Conservation (phyloP, 768 basidiomycete species). For the Leucosporidium yakuticum region DNA sequence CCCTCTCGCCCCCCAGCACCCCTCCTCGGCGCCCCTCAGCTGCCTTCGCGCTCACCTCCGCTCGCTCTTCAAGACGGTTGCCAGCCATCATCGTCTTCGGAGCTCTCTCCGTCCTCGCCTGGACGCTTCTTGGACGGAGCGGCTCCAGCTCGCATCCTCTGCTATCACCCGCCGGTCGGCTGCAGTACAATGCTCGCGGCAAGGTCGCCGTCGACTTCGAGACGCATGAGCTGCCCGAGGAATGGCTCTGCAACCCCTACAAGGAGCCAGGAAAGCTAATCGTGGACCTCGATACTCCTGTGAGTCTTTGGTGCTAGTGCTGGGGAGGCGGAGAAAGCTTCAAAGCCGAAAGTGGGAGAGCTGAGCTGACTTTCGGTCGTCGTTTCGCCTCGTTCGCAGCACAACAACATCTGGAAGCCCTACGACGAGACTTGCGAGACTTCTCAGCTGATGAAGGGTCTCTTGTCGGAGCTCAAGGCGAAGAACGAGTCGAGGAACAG, state of each 20-base stretch:
- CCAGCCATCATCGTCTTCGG: too few relatives aligned
- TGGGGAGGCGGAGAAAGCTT: not conserved
- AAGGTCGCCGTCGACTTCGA: conserved; percentile 20
- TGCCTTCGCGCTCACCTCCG: too few relatives aligned
- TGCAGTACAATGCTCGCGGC: not conserved
- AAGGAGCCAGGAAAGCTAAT: conserved; percentile 25
- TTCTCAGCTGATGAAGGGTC: conserved; percentile 17
- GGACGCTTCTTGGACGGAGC: too few relatives aligned
- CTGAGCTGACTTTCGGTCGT: not conserved
- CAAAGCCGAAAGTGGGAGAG: not conserved
- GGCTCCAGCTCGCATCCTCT: too few relatives aligned
- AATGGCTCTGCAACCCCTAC: conserved; percentile 33
- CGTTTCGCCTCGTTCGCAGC: not conserved
- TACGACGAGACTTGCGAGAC: conserved; percentile 30
- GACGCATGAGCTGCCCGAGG: conserved; percentile 20
- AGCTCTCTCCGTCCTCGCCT: too few relatives aligned
- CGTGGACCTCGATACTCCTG: conserved; percentile 13
- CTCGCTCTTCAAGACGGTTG: too few relatives aligned
- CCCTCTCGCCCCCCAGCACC: too few relatives aligned
- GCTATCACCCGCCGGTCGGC: too few relatives aligned
- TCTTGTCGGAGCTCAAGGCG: conserved; percentile 5
- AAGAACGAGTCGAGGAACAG: not conserved
- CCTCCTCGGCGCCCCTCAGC: too few relatives aligned
- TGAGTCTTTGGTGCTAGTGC: not conserved
- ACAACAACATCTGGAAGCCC: conserved; percentile 26